Conservation (phyloP, 1,139 yeast genomes). For the Magnusiomyces magnusii region DNA sequence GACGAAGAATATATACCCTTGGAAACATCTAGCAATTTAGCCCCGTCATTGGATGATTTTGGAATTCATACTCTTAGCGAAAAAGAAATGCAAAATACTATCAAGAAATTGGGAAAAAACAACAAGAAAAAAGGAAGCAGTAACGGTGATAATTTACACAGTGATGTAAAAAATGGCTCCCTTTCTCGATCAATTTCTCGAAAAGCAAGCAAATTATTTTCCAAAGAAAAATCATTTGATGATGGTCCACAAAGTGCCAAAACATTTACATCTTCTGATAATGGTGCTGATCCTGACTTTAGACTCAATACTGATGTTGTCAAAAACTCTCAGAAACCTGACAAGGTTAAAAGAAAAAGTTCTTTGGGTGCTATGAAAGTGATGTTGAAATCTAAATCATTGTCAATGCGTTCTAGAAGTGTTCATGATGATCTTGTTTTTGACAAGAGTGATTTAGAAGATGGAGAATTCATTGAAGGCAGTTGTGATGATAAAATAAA, state of each 20-base stretch:
- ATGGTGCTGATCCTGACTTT: background rate
- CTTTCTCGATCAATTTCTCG: background rate
- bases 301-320: background rate
- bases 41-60: background rate
- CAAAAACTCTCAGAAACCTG: background rate
- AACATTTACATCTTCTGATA: background rate
- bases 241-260: background rate
- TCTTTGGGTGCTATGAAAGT: background rate
- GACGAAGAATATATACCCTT: background rate
- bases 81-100: background rate
- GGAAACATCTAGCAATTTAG: background rate
- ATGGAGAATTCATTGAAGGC: too few species aligned
- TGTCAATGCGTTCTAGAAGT: background rate
- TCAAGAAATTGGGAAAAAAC: background rate
- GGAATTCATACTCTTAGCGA: background rate
- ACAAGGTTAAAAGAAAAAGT: background rate
- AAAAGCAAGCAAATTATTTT: background rate
- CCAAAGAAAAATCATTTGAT: background rate
- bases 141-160: background rate
- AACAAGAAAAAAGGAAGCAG: background rate
- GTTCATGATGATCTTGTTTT: background rate
- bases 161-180: background rate
- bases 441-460: too few species aligned
- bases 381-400: background rate
- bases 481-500: too few species aligned